Base-by-base conservation (phyloP, 495 filamentous ascomycete genomes). In the Patellaria atrata region DNA sequence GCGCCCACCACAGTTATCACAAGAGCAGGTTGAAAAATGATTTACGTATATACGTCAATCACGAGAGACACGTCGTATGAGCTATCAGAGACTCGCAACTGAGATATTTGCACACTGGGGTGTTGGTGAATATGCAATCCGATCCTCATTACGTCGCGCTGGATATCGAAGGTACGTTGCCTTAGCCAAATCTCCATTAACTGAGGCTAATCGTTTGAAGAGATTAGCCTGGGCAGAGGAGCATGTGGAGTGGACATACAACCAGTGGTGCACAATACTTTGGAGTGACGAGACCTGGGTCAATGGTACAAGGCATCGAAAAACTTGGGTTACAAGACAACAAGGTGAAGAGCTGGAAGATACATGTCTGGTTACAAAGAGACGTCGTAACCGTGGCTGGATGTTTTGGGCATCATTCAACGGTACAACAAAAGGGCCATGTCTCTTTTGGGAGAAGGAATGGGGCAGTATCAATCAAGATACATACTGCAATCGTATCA, bases 351-450 rank as follows among this genome's bases (percentile, higher is more conserved):
- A 52, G 32, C 41, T 38, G 21, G 30, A 49, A 18, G 20, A 39
- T 14, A 52, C 47, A 15, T 52, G 32, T 35, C 30, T 52, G 11
- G 27, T 50, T 3, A 38, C 43, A 15, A 44, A 36, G 17, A 18
- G 40, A 17, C 30, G 31, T 29, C 41, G 30, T 20, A 47, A 45
- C 13, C 27, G 24, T 6, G 46, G 49, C 1, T 50, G 34, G 43
- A 52, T 52, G 30, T 52, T 55, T 45, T 52, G 27, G 43, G 52
- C 33, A 17, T 45, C 36, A 27, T 47, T 55, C 24, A 22, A 20
- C 12, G 34, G 37, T 16, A 20, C 24, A 11, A 26, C 8, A 29
- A 40, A 52, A 37, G 43, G 44, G 1, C 46, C 40, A 3, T 20
- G 25, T 26, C 22, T 51, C 15, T 51, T 50, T 39, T 51, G 25